phyloP scores from a whole-genome alignment of 192 early-diverging fungal genomes.

The Entomortierella beljakovae region DNA sequence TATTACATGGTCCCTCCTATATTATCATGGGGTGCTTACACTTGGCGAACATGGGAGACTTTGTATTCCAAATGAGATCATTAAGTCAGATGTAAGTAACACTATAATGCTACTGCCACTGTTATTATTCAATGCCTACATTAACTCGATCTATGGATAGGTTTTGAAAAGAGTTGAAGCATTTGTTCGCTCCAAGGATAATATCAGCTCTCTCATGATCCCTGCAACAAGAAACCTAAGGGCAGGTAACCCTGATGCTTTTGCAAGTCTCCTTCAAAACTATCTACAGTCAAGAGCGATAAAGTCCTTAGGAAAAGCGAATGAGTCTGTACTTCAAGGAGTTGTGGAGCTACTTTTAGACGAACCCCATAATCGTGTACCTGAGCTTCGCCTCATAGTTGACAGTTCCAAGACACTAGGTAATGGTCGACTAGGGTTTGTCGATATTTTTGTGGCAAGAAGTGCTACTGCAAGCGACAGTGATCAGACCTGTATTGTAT shows the following conservation, averaged over 20 bases:
- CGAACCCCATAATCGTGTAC: conserved; percentile 36
- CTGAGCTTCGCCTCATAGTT: conserved; percentile 51
- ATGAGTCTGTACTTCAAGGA: conserved; percentile 47
- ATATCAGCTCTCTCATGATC: conserved; percentile 38
- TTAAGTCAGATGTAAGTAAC: conserved; percentile 44
- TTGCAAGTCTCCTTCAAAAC: conserved; percentile 33
- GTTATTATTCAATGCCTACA: conserved; percentile 13
- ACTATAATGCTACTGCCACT: conserved; percentile 8
- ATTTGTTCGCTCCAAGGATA: conserved; percentile 39
- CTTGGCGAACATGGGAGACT: conserved; percentile 27
- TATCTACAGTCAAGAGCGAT: conserved; percentile 28
- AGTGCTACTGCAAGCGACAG: conserved; percentile 9
- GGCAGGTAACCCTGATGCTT: conserved; percentile 31
- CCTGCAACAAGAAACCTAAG: conserved; percentile 45
- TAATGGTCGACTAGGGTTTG: conserved; percentile 36
- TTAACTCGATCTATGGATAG: conserved; percentile 30
- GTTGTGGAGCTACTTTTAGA: conserved; percentile 43
- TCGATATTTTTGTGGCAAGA: conserved; percentile 34
- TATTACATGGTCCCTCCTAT: conserved; percentile 48
- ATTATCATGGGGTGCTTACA: conserved; percentile 48
- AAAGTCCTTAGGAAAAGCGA: conserved; percentile 26
- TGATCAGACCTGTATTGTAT: conserved; percentile 28
- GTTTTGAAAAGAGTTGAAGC: conserved; percentile 33
- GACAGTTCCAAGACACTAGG: conserved; percentile 40
- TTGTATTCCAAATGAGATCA: conserved; percentile 42